Evolutionary conservation across 2,329 filamentous ascomycete species (phyloP).

Genomic region (Penicillium crustosum): DNA sequence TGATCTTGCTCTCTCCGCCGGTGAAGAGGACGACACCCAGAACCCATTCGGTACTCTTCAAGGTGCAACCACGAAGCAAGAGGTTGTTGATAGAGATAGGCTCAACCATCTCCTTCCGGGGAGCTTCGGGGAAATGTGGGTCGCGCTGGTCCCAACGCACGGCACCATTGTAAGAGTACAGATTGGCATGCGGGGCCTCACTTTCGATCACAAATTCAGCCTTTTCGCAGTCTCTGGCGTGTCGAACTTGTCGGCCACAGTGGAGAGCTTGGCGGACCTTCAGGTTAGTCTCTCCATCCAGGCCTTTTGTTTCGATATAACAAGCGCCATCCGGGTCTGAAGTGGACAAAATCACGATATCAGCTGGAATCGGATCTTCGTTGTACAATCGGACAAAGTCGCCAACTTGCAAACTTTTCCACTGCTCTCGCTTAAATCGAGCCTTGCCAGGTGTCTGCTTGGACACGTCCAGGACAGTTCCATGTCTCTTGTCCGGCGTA

Average conservation of each 20-base stretch:
- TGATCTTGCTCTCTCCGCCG: slow-evolving; percentile 95
- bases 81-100: slow-evolving; percentile 94
- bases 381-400: slow-evolving; percentile 97
- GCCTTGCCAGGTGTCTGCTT: slow-evolving; percentile 67
- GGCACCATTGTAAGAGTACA: slow-evolving; percentile 92
- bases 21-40: slow-evolving; percentile 92
- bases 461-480: slow-evolving; percentile 72
- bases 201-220: slow-evolving; percentile 87
- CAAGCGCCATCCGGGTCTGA: slow-evolving; percentile 92
- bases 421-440: slow-evolving; percentile 86
- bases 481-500: slow-evolving; percentile 51
- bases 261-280: slow-evolving; percentile 92
- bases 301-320: slow-evolving; percentile 96
- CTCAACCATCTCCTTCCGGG: slow-evolving; percentile 78
- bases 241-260: slow-evolving; percentile 76
- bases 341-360: slow-evolving; percentile 87
- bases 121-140: slow-evolving; percentile 60
- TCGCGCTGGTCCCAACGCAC: slow-evolving; percentile 81
- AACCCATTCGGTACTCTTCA: slow-evolving; percentile 95
- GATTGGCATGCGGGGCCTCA: slow-evolving; percentile 85
- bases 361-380: slow-evolving; percentile 90
- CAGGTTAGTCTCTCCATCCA: slow-evolving; percentile 96
- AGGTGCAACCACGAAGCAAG: slow-evolving; percentile 85
- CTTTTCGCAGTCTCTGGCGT: slow-evolving; percentile 88
- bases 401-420: slow-evolving; percentile 93